Percentiles rank a stretch among this genome's conserved stretches.
Evolutionary conservation across 352 stramenopile species (phyloP).

Genomic region (Phytophthora hybrid): DNA sequence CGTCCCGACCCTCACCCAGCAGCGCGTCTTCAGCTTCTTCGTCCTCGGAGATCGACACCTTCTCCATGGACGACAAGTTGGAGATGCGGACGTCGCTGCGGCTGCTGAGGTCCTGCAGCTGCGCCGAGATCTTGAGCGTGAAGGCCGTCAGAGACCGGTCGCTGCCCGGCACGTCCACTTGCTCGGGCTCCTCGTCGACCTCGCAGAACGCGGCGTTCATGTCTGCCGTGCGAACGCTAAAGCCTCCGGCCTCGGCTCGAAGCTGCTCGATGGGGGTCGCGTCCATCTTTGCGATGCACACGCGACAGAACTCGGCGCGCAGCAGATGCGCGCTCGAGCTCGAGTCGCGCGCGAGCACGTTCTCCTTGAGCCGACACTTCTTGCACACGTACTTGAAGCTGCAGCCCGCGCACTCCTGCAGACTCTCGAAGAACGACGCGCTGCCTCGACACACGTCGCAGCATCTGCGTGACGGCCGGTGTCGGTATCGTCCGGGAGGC

Average conservation of each 20-base stretch:
- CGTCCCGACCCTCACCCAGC: conserved; percentile 35
- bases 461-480: conserved; percentile 24
- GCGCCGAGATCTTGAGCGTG: conserved; percentile 42
- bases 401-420: conserved; percentile 38
- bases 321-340: conserved; percentile 29
- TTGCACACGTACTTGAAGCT: conserved; percentile 44
- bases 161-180: conserved; percentile 38
- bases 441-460: conserved; percentile 45
- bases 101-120: conserved; percentile 37
- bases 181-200: conserved; percentile 24
- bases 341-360: conserved; percentile 36
- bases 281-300: conserved; percentile 45
- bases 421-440: conserved; percentile 40
- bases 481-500: conserved; percentile 14
- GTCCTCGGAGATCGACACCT: conserved; percentile 39
- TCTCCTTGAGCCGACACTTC: conserved; percentile 46
- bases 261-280: conserved; percentile 40
- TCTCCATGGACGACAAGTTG: conserved; percentile 46
- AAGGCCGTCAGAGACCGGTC: conserved; percentile 43
- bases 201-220: conserved; percentile 25
- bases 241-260: conserved; percentile 19
- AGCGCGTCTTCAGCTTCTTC: conserved; percentile 36
- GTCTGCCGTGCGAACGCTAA: conserved; percentile 14
- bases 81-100: conserved; percentile 34
- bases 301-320: conserved; percentile 42